Conservation (phyloP, 768 basidiomycete species). For the Tricholomella constricta region DNA sequence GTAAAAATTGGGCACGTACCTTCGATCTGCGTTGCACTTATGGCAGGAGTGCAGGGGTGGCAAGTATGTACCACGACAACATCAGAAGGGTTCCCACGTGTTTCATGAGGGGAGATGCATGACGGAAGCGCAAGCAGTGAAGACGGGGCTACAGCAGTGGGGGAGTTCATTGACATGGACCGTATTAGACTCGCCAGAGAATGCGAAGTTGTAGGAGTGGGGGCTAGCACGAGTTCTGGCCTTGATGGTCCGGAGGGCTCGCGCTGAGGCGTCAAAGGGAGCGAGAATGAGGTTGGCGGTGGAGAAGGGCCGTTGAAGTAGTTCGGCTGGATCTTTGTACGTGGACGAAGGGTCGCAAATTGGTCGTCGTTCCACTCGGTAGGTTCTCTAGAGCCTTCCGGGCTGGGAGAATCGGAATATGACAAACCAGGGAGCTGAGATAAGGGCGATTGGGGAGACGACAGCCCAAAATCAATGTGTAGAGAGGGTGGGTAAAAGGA, state of each 20-base stretch:
- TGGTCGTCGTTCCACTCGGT: slow-evolving; percentile 16
- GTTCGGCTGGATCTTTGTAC: slow-evolving; percentile 38
- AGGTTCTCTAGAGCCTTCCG: slow-evolving; percentile 13
- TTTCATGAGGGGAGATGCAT: slow-evolving; percentile 44
- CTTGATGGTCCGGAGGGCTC: slow-evolving; percentile 22
- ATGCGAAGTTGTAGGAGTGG: slow-evolving; percentile 24
- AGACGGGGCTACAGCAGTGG: slow-evolving; percentile 32
- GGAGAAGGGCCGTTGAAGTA: too few species aligned
- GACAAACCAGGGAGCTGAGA: slow-evolving; percentile 29
- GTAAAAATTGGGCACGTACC: slow-evolving; percentile 40
- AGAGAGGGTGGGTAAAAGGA: slow-evolving; percentile 32
- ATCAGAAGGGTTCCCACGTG: slow-evolving; percentile 35
- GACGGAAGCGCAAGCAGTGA: slow-evolving; percentile 28
- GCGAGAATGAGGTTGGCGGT: slow-evolving; percentile 28
- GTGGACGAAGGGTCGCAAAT: slow-evolving; percentile 36
- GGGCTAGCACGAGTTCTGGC: slow-evolving; percentile 20
- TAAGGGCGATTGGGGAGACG: slow-evolving; percentile 31
- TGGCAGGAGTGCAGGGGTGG: slow-evolving; percentile 59
- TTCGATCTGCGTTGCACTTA: slow-evolving; percentile 71
- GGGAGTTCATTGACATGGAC: slow-evolving; percentile 41
- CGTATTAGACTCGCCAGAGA: slow-evolving; percentile 42
- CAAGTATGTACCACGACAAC: slow-evolving; percentile 64
- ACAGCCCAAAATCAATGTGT: slow-evolving; percentile 25
- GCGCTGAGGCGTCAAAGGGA: slow-evolving; percentile 16
- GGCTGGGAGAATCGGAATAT: slow-evolving; percentile 26